phyloP scores from a whole-genome alignment of 176 grass and related monocot species.

The Luzula sylvatica region DNA sequence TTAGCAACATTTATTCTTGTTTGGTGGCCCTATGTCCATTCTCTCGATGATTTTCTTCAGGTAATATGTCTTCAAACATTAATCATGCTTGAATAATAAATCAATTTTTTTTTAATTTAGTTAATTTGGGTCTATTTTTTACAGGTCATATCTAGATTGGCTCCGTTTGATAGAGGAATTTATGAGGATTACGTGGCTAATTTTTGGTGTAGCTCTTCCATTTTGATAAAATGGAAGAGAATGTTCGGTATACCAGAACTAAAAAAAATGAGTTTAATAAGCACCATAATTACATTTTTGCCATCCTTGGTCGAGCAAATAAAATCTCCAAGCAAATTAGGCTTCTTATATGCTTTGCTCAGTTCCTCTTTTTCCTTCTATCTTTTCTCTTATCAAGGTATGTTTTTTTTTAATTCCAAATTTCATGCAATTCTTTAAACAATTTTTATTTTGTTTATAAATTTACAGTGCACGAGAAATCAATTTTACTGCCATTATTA shows the following conservation, averaged over 20 bases:
- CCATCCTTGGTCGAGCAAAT: constrained; percentile 90
- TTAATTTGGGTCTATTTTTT: constrained; percentile 9
- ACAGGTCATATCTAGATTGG: constrained; percentile 67
- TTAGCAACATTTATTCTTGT: constrained; percentile 72
- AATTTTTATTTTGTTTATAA: not conserved
- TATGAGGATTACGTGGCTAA: constrained; percentile 96
- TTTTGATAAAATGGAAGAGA: constrained; percentile 88
- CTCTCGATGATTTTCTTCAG: constrained; percentile 50
- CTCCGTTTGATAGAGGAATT: constrained; percentile 92
- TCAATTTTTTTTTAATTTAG: constrained; percentile 17
- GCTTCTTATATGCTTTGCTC: constrained; percentile 78
- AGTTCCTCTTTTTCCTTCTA: constrained; percentile 86
- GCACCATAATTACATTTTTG: constrained; percentile 62
- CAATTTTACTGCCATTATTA: constrained; percentile 92
- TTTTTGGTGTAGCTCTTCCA: constrained; percentile 92
- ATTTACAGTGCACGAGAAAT: constrained; percentile 94
- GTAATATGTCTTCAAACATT: constrained; percentile 24
- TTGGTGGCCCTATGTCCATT: constrained; percentile 92
- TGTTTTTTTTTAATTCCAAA: constrained; percentile 12
- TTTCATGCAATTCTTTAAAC: constrained; percentile 1
- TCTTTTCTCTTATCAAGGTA: constrained; percentile 92
- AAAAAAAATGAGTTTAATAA: constrained; percentile 66
- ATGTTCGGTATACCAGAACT: constrained; percentile 48
- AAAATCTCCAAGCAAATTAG: constrained; percentile 62
- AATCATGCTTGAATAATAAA: constrained; percentile 6